Evolutionary conservation across 1,139 yeast species (phyloP), one percentile per base, ranked within the genome.

Genomic region (Pichia sp.): DNA sequence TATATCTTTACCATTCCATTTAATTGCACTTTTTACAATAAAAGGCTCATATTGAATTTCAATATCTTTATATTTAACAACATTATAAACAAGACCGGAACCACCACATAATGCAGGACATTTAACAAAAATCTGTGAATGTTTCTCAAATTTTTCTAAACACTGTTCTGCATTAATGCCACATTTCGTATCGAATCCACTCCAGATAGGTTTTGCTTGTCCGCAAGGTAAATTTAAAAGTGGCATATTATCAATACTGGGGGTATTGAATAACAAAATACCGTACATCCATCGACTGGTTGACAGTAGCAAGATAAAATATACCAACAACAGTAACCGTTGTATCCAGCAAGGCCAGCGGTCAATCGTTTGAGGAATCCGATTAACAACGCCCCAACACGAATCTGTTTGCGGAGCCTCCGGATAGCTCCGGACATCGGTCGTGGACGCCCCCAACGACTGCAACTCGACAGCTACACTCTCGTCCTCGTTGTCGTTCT

Each of bases 31-130:
- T 2, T 96, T 96, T 31, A 89, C 73, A 29, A 79, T 76, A 54
- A 70, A 85, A 2, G 87, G 84, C 40, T 80, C 62, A 55, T 89
- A 84, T 52, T 85, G 83, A 28, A 84, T 67, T 48, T 76, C 63
- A 42, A 76, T 68, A 44, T 70, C 72, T 0, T 96, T 96, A 0
- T 87, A 85, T 0, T 91, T 80, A 7, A 80, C 66, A n/a, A 80
- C 75, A 1, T 91, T 77, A 59, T 79, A 88, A 0, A 87, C 75
- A 79, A 85, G 78, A 32, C 89, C 79, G 26, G 77, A 84, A 34
- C 83, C 66, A 50, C 80, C 86, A 62, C 97, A 89, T 30, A 88
- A 67, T 0, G 96, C 95, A 0, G 96, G 96, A 61, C 97, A 89
- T 51, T 88, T 69, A 54, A 89, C 72, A 10, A 73, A 61, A 18